phyloP scores from a whole-genome alignment of 1,284 basidiomycete species.

The Acaromyces ingoldii region DNA sequence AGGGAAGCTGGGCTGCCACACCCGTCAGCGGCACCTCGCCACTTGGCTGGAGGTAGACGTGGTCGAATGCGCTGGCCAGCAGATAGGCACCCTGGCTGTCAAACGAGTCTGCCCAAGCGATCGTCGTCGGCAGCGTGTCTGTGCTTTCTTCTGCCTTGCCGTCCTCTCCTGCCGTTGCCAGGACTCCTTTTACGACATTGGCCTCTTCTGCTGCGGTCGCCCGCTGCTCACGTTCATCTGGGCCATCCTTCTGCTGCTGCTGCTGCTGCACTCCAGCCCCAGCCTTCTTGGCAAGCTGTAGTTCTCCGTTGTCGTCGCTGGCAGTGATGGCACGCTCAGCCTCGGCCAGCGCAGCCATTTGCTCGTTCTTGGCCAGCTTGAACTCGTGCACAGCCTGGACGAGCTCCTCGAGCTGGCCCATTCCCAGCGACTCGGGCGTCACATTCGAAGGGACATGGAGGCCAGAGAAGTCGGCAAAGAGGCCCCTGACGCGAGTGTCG shows the following conservation, averaged over 20 bases:
- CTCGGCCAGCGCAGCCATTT: slow-evolving; percentile 20
- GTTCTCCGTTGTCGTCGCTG: background rate
- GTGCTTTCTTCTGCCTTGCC: background rate
- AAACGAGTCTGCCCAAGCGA: slow-evolving; percentile 54
- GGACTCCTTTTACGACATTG: background rate
- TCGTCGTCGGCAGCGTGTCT: slow-evolving; percentile 28
- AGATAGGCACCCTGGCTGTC: slow-evolving; percentile 52
- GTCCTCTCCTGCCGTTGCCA: slow-evolving; percentile 2
- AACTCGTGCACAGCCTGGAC: slow-evolving; percentile 53
- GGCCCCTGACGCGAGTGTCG: slow-evolving; percentile 52
- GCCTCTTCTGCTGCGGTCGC: background rate
- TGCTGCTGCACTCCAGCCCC: background rate
- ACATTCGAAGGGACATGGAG: slow-evolving; percentile 50
- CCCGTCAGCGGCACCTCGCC: slow-evolving; percentile 53
- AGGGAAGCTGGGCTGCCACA: slow-evolving; percentile 37
- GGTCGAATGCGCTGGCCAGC: slow-evolving; percentile 52
- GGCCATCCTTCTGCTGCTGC: background rate
- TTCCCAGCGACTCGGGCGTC: slow-evolving; percentile 41
- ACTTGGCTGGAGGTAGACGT: slow-evolving; percentile 53
- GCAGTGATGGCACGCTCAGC: background rate
- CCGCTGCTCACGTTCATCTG: background rate
- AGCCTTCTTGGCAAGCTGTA: background rate
- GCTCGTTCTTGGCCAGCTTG: slow-evolving; percentile 49
- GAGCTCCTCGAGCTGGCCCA: slow-evolving; percentile 55
- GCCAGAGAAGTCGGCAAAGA: slow-evolving; percentile 53